Evolutionary conservation across 352 stramenopile species (phyloP), one percentile per base, ranked within the genome.

Genomic region (Globisporangium solare): DNA sequence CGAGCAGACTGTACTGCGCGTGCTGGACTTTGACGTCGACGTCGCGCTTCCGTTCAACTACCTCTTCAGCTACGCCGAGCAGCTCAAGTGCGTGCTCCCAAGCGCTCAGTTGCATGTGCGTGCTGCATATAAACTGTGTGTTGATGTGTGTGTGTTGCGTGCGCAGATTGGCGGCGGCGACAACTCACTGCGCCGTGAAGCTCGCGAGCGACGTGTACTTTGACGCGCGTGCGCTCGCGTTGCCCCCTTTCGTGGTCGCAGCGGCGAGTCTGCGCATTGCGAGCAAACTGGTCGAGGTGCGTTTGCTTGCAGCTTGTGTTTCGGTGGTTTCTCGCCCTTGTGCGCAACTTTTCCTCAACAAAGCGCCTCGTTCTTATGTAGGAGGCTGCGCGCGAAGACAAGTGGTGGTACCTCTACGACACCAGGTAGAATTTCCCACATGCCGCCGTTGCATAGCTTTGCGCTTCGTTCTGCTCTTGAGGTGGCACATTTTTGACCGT

Each of bases 391-490:
- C 8, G 21, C 12, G 41, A 47, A 12, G 47, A 32, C 22, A 83
- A 79, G 52, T 83, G 74, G 74, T 83, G 74, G 74, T 81, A 79
- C 27, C 55, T 48, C 13, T 79, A 69, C 63, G 71, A 81, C 54
- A 70, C 71, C 4, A 81, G 71, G 73, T 83, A 53, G 21, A n/a
- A n/a, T n/a, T n/a, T n/a, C n/a, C n/a, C n/a, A 17, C 8, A 3
- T 14, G 20, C 18, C 20, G 4, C n/a, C 12, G 10, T 35, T 35
- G 27, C 14, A 45, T 63, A 7, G 10, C n/a, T 39, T 20, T 61
- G 6, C 22, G 27, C 7, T 35, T 35, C 27, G n/a, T n/a, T 10
- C 1, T 35, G 27, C 7, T 35, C 27, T n/a, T n/a, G n/a, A 10
- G 3, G 24, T 27, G 24, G 10, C 10, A 35, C 6, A 35, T 35